Percentiles rank a stretch among this genome's conserved stretches.
Conservation (phyloP, 2,329 filamentous ascomycete species). For the Penicillium sclerotiorum region DNA sequence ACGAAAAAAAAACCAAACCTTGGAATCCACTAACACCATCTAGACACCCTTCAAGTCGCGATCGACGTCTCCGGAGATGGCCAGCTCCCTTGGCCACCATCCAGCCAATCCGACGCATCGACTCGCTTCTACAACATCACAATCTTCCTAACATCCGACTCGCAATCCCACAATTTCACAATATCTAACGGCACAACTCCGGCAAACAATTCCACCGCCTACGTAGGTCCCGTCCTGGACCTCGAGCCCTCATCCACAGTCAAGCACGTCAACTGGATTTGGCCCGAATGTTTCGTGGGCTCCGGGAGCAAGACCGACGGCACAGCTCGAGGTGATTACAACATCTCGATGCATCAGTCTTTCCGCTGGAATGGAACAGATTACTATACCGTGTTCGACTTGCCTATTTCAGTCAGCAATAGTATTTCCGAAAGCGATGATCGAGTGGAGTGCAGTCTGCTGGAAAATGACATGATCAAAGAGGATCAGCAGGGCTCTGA, state of each 20-base stretch:
- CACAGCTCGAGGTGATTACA: constrained; percentile 63
- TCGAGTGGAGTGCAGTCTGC: constrained; percentile 25
- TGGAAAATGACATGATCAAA: constrained; percentile 29
- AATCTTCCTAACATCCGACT: constrained; percentile 21
- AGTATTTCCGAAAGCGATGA: constrained; percentile 48
- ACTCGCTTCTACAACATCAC: constrained; percentile 22
- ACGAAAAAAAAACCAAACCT: constrained; percentile 27
- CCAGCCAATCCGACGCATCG: constrained; percentile 13
- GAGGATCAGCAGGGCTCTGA: constrained; percentile 23
- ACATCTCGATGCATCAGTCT: constrained; percentile 72
- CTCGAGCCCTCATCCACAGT: constrained; percentile 69
- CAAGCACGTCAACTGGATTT: constrained; percentile 73
- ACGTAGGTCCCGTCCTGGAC: constrained; percentile 63
- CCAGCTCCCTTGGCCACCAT: constrained; percentile 18
- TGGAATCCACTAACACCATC: neutral
- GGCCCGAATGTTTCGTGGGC: constrained; percentile 70
- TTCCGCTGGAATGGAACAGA: constrained; percentile 67
- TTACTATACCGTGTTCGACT: constrained; percentile 70
- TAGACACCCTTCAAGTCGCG: constrained; percentile 23
- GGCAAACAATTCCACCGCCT: constrained; percentile 47
- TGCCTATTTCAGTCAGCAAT: constrained; percentile 71
- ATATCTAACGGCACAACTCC: constrained; percentile 65
- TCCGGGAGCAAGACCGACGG: constrained; percentile 48
- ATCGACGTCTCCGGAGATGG: constrained; percentile 28
- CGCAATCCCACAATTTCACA: constrained; percentile 60